Percentiles rank a stretch among this genome's conserved stretches.
Evolutionary conservation across 202 grass and related monocot genomes (phyloP).

Genomic region (Saccharum hybrid): DNA sequence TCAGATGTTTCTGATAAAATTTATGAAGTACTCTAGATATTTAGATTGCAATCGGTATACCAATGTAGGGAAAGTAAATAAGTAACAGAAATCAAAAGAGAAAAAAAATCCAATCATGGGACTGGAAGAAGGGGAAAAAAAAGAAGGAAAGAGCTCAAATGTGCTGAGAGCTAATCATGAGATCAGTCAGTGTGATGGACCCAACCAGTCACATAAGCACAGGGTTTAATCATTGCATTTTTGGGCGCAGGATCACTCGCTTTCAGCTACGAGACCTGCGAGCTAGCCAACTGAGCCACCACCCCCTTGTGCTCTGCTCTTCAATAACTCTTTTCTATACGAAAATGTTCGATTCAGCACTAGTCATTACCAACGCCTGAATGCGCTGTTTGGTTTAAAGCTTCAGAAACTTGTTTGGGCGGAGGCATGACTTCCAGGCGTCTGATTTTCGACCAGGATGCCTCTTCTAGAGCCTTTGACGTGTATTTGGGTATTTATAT

Average conservation of each 20-base stretch:
- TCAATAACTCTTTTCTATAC: too few relatives aligned
- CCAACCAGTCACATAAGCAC: constrained; percentile 27
- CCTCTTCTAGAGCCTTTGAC: too few relatives aligned
- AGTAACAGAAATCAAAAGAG: too few relatives aligned
- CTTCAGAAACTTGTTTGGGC: too few relatives aligned
- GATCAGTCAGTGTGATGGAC: constrained; percentile 25
- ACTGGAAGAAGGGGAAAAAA: not conserved
- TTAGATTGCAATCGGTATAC: too few relatives aligned
- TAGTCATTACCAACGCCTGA: too few relatives aligned
- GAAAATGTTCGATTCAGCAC: not conserved
- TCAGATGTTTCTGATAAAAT: not conserved
- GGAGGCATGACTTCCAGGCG: too few relatives aligned
- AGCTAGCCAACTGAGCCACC: constrained; percentile 72
- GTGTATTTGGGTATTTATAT: too few relatives aligned
- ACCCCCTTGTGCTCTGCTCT: not conserved
- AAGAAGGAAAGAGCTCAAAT: not conserved
- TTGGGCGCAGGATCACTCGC: constrained; percentile 26
- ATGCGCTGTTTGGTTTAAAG: too few relatives aligned
- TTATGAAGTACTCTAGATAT: too few relatives aligned
- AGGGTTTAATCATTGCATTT: constrained; percentile 17
- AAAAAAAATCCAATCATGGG: not conserved
- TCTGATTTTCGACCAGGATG: too few relatives aligned
- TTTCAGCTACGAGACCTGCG: constrained; percentile 69
- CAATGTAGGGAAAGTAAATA: too few relatives aligned
- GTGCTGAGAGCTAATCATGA: constrained; percentile 35